These are phyloP conservation scores for Exserohilum turcica DNA, from an alignment of 2,329 filamentous ascomycete species.

Conservation along the genomic window DNA sequence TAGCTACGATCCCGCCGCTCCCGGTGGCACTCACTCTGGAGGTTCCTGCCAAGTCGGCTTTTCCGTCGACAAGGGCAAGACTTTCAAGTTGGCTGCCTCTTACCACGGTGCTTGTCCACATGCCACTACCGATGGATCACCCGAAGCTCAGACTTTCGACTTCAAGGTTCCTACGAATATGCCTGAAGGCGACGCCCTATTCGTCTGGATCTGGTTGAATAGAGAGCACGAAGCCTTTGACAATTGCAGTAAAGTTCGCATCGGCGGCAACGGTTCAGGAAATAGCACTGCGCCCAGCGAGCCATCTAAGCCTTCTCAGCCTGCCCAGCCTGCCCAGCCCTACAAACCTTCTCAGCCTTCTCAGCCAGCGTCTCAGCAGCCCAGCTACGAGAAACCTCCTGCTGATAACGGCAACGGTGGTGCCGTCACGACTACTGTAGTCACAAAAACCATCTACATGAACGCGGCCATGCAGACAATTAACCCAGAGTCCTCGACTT, in stretches of 20 bases:
- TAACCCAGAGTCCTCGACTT: slow-evolving; percentile 10
- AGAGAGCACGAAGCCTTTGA: slow-evolving; percentile 50
- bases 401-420: neutral
- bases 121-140: slow-evolving; percentile 45
- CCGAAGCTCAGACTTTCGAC: slow-evolving; percentile 51
- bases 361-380: slow-evolving; percentile 9
- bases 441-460: slow-evolving; percentile 11
- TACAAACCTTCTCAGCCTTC: slow-evolving; percentile 16
- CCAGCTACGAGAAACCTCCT: slow-evolving; percentile 3
- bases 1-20: slow-evolving; percentile 37
- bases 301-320: slow-evolving; percentile 21
- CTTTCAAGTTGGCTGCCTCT: slow-evolving; percentile 52
- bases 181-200: slow-evolving; percentile 50
- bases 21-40: slow-evolving; percentile 52
- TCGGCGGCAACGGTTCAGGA: slow-evolving; percentile 35
- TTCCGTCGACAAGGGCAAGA: slow-evolving; percentile 51
- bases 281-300: slow-evolving; percentile 8
- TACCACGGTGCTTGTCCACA: slow-evolving; percentile 57
- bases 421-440: slow-evolving; percentile 11
- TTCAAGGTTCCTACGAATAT: slow-evolving; percentile 54
- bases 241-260: slow-evolving; percentile 54
- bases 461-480: slow-evolving; percentile 9
- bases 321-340: slow-evolving; percentile 13
- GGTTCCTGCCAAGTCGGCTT: slow-evolving; percentile 56
- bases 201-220: slow-evolving; percentile 57